phyloP scores from a whole-genome alignment of 192 early-diverging fungal species.

The Jimgerdemannia lactiflua region DNA sequence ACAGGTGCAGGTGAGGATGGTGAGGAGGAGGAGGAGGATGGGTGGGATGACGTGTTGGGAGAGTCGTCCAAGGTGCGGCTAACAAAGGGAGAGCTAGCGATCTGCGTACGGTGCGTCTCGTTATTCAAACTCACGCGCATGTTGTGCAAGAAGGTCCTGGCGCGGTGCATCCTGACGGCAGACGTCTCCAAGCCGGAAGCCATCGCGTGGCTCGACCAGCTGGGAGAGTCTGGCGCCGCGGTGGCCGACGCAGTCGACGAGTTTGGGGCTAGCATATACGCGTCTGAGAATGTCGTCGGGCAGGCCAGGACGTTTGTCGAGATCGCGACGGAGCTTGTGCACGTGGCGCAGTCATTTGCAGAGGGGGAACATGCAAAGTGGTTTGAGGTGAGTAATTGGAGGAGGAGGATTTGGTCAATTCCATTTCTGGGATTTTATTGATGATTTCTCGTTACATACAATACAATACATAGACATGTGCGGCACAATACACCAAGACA shows the following conservation, averaged over 20 bases:
- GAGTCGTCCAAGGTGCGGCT: constrained; percentile 13
- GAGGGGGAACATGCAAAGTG: not conserved
- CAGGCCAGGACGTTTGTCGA: not conserved
- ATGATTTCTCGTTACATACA: too few relatives aligned
- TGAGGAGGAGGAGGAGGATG: constrained; percentile 23
- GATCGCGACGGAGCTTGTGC: not conserved
- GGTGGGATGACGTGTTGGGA: constrained; percentile 29
- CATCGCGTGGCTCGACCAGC: constrained; percentile 36
- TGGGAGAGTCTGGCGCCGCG: constrained; percentile 43
- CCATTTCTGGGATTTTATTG: not conserved
- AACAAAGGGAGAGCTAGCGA: constrained; percentile 31
- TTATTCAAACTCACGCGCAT: constrained; percentile 31
- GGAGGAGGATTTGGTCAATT: not conserved
- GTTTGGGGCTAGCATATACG: constrained; percentile 16
- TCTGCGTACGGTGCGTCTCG: constrained; percentile 23
- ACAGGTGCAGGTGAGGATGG: constrained; percentile 22
- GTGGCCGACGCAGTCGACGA: constrained; percentile 21
- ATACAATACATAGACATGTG: not conserved
- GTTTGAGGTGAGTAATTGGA: not conserved
- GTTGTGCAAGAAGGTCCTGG: not conserved
- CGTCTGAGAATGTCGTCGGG: constrained; percentile 35
- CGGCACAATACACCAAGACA: not conserved
- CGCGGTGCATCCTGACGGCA: not conserved
- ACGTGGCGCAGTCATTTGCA: not conserved
- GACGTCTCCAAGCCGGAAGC: not conserved